Conservation (phyloP, 2,329 filamentous ascomycete species). For the Coleophoma eucalyptorum region DNA sequence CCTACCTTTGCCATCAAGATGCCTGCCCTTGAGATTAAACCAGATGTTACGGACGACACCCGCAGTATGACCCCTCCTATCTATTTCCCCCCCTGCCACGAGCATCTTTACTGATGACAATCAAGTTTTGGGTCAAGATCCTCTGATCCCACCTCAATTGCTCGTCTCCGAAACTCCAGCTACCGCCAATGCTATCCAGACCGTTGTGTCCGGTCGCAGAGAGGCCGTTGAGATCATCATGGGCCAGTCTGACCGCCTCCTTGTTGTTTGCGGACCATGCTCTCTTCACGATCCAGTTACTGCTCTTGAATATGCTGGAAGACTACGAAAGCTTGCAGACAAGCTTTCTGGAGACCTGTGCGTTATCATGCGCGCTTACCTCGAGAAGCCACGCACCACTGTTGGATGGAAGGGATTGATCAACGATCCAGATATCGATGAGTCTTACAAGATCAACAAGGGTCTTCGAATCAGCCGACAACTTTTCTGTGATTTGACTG, state of each 20-base stretch:
- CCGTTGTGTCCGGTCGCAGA: constrained; percentile 67
- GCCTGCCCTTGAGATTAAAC: constrained; percentile 22
- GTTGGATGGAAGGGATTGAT: constrained; percentile 99
- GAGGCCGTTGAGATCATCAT: constrained; percentile 41
- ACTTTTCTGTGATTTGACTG: constrained; percentile 88
- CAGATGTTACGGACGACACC: constrained; percentile 42
- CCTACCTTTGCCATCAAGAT: constrained; percentile 22
- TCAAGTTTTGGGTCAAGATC: constrained; percentile 88
- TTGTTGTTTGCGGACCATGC: constrained; percentile 94
- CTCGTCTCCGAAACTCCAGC: constrained; percentile 83
- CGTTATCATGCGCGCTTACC: constrained; percentile 97
- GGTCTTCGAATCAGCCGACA: constrained; percentile 88
- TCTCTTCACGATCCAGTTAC: constrained; percentile 91
- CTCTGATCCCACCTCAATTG: constrained; percentile 83
- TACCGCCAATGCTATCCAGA: constrained; percentile 56
- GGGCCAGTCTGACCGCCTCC: constrained; percentile 64
- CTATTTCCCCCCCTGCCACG: not conserved
- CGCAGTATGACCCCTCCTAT: constrained; percentile 36
- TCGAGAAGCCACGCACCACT: constrained; percentile 97
- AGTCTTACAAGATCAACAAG: constrained; percentile 99
- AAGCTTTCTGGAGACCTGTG: constrained; percentile 80
- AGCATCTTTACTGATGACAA: constrained; percentile 8
- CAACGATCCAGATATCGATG: constrained; percentile 97
- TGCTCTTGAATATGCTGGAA: constrained; percentile 83
- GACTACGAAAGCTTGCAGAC: constrained; percentile 72